Base-by-base conservation (phyloP, 83 land plant species). In the Larix sibirica region DNA sequence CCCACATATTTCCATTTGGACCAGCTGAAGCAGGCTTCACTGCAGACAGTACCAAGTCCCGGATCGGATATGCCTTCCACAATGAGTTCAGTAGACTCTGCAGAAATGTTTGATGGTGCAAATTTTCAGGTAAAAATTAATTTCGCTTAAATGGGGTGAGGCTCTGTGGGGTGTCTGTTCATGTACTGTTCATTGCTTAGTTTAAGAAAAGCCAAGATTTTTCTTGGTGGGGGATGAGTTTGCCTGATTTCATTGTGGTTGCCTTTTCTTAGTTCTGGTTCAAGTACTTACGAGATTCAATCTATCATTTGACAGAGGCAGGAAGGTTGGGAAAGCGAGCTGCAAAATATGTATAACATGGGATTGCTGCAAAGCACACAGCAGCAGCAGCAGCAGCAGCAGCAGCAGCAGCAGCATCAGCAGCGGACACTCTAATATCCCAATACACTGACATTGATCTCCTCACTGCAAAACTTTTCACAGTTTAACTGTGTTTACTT, bases 371-470 rank as follows among this genome's bases (percentile, higher is more conserved):
- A 50, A 50, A 59, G 79, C n/a, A 50, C 31, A 76, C 44, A 70
- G 79, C 56, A 44, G 9, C 77, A 73, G 26, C 77, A 42, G 77
- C 77, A 42, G 2, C 76, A 38, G 13, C 76, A 71, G 79, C 60
- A 28, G 5, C 71, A 68, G 79, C 56, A 44, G 3, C 56, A 44
- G 3, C 77, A 42, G 77, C 77, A 42, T 1, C 76, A 38, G 23
- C 76, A 71, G 79, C 60, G 59, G 50, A 61, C 79, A 24, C 79
- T 76, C 33, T 76, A 73, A 73, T 73, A 47, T 24, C 12, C 38
- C 47, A 24, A 76, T 76, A 50, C 33, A 76, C 79, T 76, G 79
- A 76, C 79, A 76, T 61, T 76, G 31, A 76, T 76, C 18, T 76
- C 56, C 56, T 76, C 79, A 50, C 60, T 23, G 50, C 79, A 76